Evolutionary conservation across 331 rosid genomes (phyloP), one percentile per base, ranked within the genome.

Genomic region (Malus hybrid): DNA sequence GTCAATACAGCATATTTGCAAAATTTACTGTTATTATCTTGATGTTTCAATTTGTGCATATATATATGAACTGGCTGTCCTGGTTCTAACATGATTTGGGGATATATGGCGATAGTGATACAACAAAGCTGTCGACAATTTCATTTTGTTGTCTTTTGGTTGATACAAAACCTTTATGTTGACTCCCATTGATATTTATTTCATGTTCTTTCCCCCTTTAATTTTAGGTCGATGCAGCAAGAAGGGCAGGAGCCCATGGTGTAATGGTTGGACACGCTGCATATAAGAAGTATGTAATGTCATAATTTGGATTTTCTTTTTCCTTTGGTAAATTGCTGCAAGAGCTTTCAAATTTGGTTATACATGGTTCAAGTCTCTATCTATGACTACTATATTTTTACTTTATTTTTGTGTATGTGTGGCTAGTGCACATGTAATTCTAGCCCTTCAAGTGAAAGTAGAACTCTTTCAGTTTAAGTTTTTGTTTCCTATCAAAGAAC

Each of bases 251-350:
- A 79, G 98, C 98, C 29, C 95, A 90, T 86, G 98, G 98, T 80
- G 98, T 94, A 69, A 94, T 94, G 98, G 67, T 91, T 82, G 98
- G 98, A 34, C 96, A 97, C 24, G 90, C 98, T 80, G 97, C 97
- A 52, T 92, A 84, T 82, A 62, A 83, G 32, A 88, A 90, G 97
- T 90, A 83, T 31, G 83, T 71, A 56, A 24, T 4, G 56, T 24
- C 24, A 24, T 24, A 24, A 24, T 24, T 24, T 24, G 24, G 24
- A 24, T 24, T 24, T 24, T 24, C 56, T 73, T 24, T 4, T 14
- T 14, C 14, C 31, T 33, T 19, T 27, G 7, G 16, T n/a, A 18
- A 13, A 33, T 20, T 62, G 19, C 33, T 59, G 68, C 15, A 20
- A 59, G 20, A 31, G 7, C 12, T 18, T 55, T 32, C 34, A 29